phyloP scores from a whole-genome alignment of 2,329 filamentous ascomycete species.

The Claviceps humidiphila region DNA sequence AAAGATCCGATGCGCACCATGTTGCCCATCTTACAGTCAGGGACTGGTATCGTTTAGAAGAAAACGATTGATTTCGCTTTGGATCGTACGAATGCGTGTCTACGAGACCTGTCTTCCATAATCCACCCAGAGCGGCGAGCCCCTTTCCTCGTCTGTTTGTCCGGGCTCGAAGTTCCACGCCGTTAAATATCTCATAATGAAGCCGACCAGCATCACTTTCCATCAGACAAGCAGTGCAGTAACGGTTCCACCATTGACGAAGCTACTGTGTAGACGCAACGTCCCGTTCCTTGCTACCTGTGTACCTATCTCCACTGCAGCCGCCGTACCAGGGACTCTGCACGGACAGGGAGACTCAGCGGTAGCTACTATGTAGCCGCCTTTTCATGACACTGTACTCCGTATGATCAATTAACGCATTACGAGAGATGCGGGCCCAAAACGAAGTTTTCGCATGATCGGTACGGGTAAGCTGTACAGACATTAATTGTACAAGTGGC shows the following conservation, averaged over 20 bases:
- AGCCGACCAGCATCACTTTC: not conserved
- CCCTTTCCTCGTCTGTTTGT: not conserved
- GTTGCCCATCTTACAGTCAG: no score
- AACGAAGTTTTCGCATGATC: not conserved
- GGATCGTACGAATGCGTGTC: not conserved
- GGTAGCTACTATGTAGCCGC: not conserved
- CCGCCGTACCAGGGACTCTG: not conserved
- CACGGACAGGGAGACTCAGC: conserved; percentile 1
- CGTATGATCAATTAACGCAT: not conserved
- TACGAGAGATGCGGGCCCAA: conserved; percentile 2
- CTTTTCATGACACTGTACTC: not conserved
- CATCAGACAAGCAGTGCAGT: not conserved
- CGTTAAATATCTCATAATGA: not conserved
- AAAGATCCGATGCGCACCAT: not conserved
- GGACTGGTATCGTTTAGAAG: not conserved
- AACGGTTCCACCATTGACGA: not conserved
- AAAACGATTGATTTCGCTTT: not conserved
- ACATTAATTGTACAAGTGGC: not conserved
- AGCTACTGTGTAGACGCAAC: conserved; percentile 3
- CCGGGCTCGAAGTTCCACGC: not conserved
- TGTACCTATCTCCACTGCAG: not conserved
- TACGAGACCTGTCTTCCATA: not conserved
- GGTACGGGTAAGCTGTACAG: not conserved
- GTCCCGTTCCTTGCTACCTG: not conserved
- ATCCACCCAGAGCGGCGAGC: not conserved